Base-by-base conservation (phyloP, 139 green algal species). In the Tetratostichococcus sp. region DNA sequence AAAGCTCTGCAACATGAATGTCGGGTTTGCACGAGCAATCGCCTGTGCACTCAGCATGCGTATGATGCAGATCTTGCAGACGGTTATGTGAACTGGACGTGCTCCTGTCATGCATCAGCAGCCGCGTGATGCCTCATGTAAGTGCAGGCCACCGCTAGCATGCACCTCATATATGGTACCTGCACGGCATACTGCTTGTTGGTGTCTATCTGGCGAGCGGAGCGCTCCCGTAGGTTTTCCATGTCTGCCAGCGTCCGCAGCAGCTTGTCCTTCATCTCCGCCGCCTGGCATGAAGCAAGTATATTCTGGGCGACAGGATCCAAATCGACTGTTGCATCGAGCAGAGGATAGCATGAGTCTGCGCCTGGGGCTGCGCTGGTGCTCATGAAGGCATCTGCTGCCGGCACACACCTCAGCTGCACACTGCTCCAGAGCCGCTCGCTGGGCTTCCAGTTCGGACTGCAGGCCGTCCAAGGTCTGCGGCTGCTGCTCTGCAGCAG, bases 161-260 rank as follows among this genome's bases (percentile, higher is more conserved):
- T 50, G 59, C 28, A 6, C 35, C n/a, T n/a, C n/a, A n/a, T n/a
- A n/a, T n/a, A n/a, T n/a, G n/a, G n/a, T 57, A 93, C 90, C 89
- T 97, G 91, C 11, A 97, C 76, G 0, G 91, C 94, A 81, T 95
- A 98, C 79, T 94, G 91, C 66, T 89, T 87, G 31, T 87, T 77
- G 17, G 86, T 78, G 14, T 94, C 89, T 23, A 87, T 73, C 65
- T 95, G 83, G 1, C 91, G 81, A 0, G 77, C 43, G 26, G 91
- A 91, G 25, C 94, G 85, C 33, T 92, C 79, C 34, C 94, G 81
- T 73, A 97, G 70, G 78, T 97, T 97, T 81, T 98, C 93, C 94
- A 97, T 97, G 50, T 98, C 94, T 4, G 92, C 94, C 26, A 95
- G 74, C 25, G 83, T 81, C 32, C 88, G 82, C 76, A 95, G 80